These are phyloP conservation scores for Cladosporium sp. DNA, from an alignment of 2,329 filamentous ascomycete genomes.

Conservation along the genomic window DNA sequence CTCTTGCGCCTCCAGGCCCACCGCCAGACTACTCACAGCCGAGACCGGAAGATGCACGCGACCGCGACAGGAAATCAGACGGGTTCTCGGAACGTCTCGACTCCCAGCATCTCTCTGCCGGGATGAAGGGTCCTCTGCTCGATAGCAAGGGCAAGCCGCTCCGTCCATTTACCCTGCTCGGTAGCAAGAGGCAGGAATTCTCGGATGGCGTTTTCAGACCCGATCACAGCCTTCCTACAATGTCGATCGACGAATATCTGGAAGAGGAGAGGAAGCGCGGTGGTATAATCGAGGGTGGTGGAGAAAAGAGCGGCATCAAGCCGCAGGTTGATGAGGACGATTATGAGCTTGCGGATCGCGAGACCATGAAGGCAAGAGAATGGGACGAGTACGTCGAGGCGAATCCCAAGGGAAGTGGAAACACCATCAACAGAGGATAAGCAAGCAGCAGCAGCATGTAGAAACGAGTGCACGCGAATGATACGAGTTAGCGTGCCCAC, in stretches of 20 bases:
- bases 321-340: conserved; percentile 85
- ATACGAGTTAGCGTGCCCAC: too few species aligned
- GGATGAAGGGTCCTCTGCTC: conserved; percentile 61
- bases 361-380: conserved; percentile 85
- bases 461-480: too few species aligned
- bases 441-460: background rate
- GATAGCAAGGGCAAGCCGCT: conserved; percentile 76
- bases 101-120: conserved; percentile 48
- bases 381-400: conserved; percentile 95
- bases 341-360: conserved; percentile 76
- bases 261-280: conserved; percentile 82
- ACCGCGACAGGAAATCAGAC: conserved; percentile 45
- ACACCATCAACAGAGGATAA: conserved; percentile 74
- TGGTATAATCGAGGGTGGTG: conserved; percentile 86
- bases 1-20: conserved; percentile 59
- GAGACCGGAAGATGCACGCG: conserved; percentile 40
- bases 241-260: conserved; percentile 96
- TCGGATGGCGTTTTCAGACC: conserved; percentile 78
- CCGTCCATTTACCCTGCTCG: conserved; percentile 82
- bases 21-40: conserved; percentile 33
- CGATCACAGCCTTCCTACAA: conserved; percentile 90
- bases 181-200: conserved; percentile 64
- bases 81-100: conserved; percentile 73
- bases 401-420: conserved; percentile 79
- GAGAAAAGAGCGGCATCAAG: conserved; percentile 63